These are phyloP conservation scores for Xylaria sp. DNA, from an alignment of 2,329 filamentous ascomycete genomes.

Conservation along the genomic window DNA sequence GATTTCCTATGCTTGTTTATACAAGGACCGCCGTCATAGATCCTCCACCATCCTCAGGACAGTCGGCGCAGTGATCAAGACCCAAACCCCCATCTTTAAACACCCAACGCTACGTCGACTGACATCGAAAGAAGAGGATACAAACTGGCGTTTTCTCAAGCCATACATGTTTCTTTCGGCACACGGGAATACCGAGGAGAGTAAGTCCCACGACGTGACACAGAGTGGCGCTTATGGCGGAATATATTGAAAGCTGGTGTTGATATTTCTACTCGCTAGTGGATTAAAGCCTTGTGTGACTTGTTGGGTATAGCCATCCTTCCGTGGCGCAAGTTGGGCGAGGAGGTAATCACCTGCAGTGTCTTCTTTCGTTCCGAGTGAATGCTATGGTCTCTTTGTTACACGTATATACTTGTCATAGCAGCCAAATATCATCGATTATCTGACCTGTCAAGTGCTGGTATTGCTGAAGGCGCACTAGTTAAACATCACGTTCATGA, in stretches of 20 bases:
- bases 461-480: background rate
- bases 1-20: background rate
- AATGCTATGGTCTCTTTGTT: background rate
- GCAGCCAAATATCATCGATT: background rate
- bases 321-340: background rate
- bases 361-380: background rate
- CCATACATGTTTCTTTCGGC: background rate
- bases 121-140: background rate
- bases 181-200: slow-evolving; percentile 4
- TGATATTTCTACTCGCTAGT: background rate
- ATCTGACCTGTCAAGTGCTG: background rate
- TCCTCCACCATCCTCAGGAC: background rate
- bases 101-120: background rate
- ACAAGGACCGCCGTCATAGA: background rate
- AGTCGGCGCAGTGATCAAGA: background rate
- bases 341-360: background rate
- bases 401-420: background rate
- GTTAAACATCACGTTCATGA: background rate
- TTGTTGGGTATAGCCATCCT: background rate
- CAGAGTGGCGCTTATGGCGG: slow-evolving; percentile 2
- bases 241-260: slow-evolving; percentile 8
- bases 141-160: background rate
- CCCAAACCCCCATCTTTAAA: background rate
- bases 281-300: background rate
- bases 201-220: slow-evolving; percentile 16